These are phyloP conservation scores for Colletotrichum liaoningense DNA, from an alignment of 2,329 filamentous ascomycete species.

Conservation along the genomic window DNA sequence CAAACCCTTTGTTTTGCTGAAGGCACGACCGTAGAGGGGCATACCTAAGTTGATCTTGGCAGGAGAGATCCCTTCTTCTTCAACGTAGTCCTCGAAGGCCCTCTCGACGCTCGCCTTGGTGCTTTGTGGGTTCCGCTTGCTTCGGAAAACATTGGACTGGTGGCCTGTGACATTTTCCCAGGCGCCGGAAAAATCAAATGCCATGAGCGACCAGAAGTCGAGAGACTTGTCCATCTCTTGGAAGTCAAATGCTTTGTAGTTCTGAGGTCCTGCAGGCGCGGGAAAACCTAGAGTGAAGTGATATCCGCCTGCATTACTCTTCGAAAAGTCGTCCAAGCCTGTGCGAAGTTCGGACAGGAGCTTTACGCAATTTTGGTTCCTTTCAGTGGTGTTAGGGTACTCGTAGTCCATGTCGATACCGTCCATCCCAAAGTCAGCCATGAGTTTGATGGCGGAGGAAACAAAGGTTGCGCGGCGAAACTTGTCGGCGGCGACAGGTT, in stretches of 20 bases:
- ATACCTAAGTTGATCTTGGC: conserved; percentile 80
- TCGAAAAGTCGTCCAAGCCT: conserved; percentile 57
- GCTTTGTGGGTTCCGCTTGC: conserved; percentile 58
- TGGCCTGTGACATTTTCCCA: conserved; percentile 75
- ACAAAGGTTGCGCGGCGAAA: conserved; percentile 76
- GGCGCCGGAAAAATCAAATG: conserved; percentile 76
- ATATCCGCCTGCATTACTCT: conserved; percentile 50
- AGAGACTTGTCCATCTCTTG: conserved; percentile 64
- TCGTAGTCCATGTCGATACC: conserved; percentile 59
- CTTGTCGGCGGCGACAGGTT: conserved; percentile 71
- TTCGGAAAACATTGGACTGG: conserved; percentile 75
- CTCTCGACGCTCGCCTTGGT: conserved; percentile 77
- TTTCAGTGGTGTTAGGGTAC: conserved; percentile 46
- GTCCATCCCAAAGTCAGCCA: conserved; percentile 78
- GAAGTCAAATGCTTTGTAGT: conserved; percentile 63
- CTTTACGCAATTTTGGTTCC: conserved; percentile 54
- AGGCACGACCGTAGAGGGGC: conserved; percentile 64
- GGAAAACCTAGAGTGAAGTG: conserved; percentile 64
- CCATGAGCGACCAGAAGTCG: conserved; percentile 73
- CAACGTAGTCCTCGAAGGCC: conserved; percentile 73
- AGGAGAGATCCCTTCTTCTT: conserved; percentile 62
- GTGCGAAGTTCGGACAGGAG: conserved; percentile 55
- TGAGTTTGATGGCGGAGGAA: conserved; percentile 71
- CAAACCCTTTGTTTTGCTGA: conserved; percentile 66
- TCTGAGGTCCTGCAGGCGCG: conserved; percentile 57